A percentile compares a stretch with the other conserved stretches of the same genome.
Conservation (phyloP, 2,329 filamentous ascomycete species). For the Laburnicola sp. region DNA sequence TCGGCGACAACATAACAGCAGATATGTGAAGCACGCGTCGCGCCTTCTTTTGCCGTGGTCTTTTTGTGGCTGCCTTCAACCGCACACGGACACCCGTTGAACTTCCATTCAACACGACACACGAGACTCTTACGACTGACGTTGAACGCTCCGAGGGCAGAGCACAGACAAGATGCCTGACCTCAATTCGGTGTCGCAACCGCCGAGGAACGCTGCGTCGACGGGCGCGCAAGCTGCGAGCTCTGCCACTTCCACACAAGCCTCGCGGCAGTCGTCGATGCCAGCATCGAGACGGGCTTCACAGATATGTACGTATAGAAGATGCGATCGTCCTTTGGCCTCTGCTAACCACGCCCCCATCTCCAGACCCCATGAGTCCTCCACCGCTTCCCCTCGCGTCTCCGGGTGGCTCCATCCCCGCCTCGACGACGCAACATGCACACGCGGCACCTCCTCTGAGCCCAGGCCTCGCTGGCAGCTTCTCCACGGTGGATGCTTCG, state of each 20-base stretch:
- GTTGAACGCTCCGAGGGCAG: conserved; percentile 21
- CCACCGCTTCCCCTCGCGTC: conserved; percentile 48
- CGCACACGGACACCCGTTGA: not conserved
- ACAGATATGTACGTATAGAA: conserved; percentile 18
- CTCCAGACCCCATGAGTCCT: conserved; percentile 52
- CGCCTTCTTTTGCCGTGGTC: conserved; percentile 2
- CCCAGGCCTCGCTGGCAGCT: conserved; percentile 31
- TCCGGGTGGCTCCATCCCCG: conserved; percentile 36
- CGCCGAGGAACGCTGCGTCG: conserved; percentile 11
- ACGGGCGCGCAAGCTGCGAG: conserved; percentile 22
- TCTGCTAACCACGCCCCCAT: conserved; percentile 37
- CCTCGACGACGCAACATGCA: conserved; percentile 29
- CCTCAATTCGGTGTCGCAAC: conserved; percentile 12
- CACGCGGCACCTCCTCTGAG: conserved; percentile 43
- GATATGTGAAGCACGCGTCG: conserved; percentile 12
- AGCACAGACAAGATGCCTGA: conserved; percentile 11
- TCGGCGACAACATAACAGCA: conserved; percentile 20
- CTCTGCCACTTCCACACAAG: conserved; percentile 32
- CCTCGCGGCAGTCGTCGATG: conserved; percentile 41
- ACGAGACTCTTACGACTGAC: conserved; percentile 22
- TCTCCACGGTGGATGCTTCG: conserved; percentile 42
- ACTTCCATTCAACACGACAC: not conserved
- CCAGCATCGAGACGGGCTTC: conserved; percentile 48
- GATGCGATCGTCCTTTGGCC: not conserved
- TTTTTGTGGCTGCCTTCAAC: conserved; percentile 7